Evolutionary conservation across 495 filamentous ascomycete genomes (phyloP), one percentile per base, ranked within the genome.

Genomic region (Sporormia fimetaria): DNA sequence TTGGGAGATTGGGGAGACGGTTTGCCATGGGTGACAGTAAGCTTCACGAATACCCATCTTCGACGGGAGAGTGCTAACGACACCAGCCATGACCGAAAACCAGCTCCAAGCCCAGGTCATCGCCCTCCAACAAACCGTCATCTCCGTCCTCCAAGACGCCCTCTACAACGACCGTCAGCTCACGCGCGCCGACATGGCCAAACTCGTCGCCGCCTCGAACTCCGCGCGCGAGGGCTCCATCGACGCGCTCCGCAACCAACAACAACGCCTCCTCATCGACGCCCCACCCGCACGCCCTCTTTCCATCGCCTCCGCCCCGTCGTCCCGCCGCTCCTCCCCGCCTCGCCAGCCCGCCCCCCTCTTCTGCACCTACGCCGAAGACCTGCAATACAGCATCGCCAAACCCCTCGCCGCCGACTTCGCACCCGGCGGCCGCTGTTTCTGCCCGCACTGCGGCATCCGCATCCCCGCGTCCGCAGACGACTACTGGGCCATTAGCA

Each of bases 71-170:
- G 3, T 4, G 11, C 37, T 46, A 21, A 56, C 41, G 11, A 24
- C 16, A 31, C 21, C 23, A 58, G 55, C 50, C 17, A 17, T 55
- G 15, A 55, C 56, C 7, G 51, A 61, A 33, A 61, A 61, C 47
- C 45, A 49, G 28, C 56, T 61, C 24, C 57, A 58, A 39, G 50
- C 47, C 11, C 57, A 58, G 29, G 52, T 61, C 40, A 58, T 61
- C 34, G 23, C 38, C 23, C 51, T 61, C 33, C 56, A 61, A 39
- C 55, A 58, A 33, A 56, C 57, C 21, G 57, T 61, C 28, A 61
- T 61, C 35, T 28, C 50, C 18, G 51, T 61, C 21, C 51, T 61
- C 5, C 53, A 61, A 41, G 55, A 58, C 22, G 57, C 57, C 4
- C 44, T 58, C 25, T 41, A 49, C 32, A 54, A 45, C 37, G 52